Evolutionary conservation across 768 basidiomycete genomes (phyloP), one percentile per base, ranked within the genome.

Genomic region (Russula olivacea): DNA sequence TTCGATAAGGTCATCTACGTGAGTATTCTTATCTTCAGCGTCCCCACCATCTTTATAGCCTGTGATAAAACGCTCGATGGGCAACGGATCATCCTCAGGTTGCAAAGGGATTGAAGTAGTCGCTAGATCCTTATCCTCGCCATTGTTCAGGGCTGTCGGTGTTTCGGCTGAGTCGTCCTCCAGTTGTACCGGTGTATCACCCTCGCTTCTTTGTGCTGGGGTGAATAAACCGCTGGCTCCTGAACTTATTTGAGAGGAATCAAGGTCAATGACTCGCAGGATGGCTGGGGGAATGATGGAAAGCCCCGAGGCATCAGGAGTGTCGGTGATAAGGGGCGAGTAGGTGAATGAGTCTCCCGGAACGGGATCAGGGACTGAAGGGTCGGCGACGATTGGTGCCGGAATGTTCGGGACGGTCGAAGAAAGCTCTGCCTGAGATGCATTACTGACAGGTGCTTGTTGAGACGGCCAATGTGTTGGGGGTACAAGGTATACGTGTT

Each of bases 321-420:
- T 11, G 32, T 51, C 52, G 1, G 30, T 48, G 19, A 36, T 6
- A 30, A 19, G 48, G 6, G 61, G 52, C 4, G 52, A 54, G 9
- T 14, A 28, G n/a, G 51, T 58, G 10, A n/a, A 32, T 25, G 61
- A 49, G 23, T 55, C 57, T 30, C 61, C 54, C 14, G 58, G 55
- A 21, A 59, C 61, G 17, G 67, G 67, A 38, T 68, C 67, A 38
- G 61, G 67, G 25, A 68, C 65, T 10, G 61, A 67, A 50, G 67
- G 67, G n/a, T 68, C 67, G 21, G 67, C 67, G 15, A 63, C 43
- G 28, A 66, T 59, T 17, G 67, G 67, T 4, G 67, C 67, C 4
- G 67, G 67, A 36, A 68, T 50, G 25, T 36, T 21, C 30, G 28
- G 41, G 36, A 40, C 41, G 23, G 48, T n/a, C n/a, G 23, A 17